Evolutionary conservation across 1,284 basidiomycete genomes (phyloP), one percentile per base, ranked within the genome.

Genomic region (Cutaneotrichosporon sp.): DNA sequence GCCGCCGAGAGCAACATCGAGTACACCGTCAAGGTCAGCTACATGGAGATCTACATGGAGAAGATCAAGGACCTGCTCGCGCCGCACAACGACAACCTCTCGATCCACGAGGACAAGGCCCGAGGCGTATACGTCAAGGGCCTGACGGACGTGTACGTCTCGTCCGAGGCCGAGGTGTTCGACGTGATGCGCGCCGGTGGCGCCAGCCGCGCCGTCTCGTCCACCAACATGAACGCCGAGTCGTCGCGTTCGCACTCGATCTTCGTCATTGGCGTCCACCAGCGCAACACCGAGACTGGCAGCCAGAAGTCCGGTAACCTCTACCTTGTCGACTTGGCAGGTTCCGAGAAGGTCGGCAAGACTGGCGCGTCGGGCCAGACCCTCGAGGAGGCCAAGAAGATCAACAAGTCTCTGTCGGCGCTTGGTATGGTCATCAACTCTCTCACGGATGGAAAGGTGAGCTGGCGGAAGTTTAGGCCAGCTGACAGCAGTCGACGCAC

Each of bases 351-450:
- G 82, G 95, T 81, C 38, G 95, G 95, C 63, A 99, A 99, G 84
- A 99, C 97, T 36, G 97, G 97, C 36, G 97, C 97, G 50, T 97
- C 95, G 13, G 97, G 97, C 2, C 97, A 99, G 80, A 99, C 97
- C 34, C 83, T 99, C 14, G 97, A 99, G 79, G 97, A 99, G 80
- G 97, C 97, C 14, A 99, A 99, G 86, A 99, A 99, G 85, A 99
- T 99, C 82, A 99, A 99, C 84, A 99, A 99, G 82, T 93, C 90
- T 61, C 82, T 99, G 46, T 97, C 94, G 22, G 95, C 97, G 13
- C 86, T 99, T 65, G 97, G 97, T 53, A 99, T 99, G 95, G 97
- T 99, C 76, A 99, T 99, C 80, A 99, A 99, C 73, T 91, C 95
- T 4, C 83, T 99, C 64, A 99, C 97, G 2, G 97, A 99, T 74